phyloP scores from a whole-genome alignment of 257 asterid species.

The Coffea canephora region DNA sequence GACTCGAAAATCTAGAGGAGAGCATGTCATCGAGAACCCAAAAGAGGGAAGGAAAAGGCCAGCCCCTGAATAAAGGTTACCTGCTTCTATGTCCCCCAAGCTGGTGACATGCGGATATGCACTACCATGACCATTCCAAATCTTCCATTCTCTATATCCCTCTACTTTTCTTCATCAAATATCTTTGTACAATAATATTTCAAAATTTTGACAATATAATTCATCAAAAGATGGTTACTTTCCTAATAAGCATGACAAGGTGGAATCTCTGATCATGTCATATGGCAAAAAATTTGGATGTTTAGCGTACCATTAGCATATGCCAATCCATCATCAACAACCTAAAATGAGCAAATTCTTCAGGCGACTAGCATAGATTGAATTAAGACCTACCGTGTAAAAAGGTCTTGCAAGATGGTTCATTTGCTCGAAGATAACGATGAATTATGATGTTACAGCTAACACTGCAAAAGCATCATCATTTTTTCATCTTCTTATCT shows the following conservation, averaged over 20 bases:
- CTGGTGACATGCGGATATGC: constrained; percentile 16
- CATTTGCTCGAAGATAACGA: not conserved
- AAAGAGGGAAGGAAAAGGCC: constrained; percentile 17
- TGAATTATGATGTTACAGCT: not conserved
- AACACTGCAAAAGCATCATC: constrained; percentile 13
- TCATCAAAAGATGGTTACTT: not conserved
- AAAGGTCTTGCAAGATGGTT: not conserved
- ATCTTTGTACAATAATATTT: constrained; percentile 6
- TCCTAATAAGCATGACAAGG: not conserved
- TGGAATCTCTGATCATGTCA: not conserved
- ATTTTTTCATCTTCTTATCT: constrained; percentile 33
- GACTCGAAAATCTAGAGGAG: not conserved
- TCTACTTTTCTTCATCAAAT: not conserved
- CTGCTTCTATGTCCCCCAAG: constrained; percentile 28
- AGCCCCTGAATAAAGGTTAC: constrained; percentile 18
- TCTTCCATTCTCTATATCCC: constrained; percentile 6
- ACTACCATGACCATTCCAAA: constrained; percentile 17
- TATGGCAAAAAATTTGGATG: not conserved
- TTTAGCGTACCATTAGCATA: not conserved
- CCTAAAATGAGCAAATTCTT: not conserved
- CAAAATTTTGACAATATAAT: not conserved
- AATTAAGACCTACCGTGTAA: not conserved
- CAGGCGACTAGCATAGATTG: not conserved
- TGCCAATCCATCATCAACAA: not conserved
- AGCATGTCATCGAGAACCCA: constrained; percentile 7